phyloP scores from a whole-genome alignment of 805 yeast genomes.

The Starmerella potacharoeniae region DNA sequence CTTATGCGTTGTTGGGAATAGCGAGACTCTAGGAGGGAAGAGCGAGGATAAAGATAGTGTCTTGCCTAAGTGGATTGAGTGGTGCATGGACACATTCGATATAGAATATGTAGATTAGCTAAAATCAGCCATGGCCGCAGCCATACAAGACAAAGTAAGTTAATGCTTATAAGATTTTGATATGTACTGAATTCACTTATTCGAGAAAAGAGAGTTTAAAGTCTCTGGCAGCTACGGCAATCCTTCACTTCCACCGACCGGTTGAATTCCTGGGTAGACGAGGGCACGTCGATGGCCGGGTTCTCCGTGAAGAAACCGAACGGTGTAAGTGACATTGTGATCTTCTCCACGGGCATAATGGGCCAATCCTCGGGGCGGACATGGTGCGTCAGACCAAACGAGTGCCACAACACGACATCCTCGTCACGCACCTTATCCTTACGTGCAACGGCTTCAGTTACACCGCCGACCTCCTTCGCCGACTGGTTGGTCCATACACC shows the following conservation, averaged over 20 bases:
- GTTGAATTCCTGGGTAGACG: conserved; percentile 55
- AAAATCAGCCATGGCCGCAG: no score
- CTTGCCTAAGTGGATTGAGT: conserved; percentile 51
- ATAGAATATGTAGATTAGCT: conserved; percentile 49
- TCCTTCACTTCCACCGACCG: conserved; percentile 37
- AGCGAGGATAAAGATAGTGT: not conserved
- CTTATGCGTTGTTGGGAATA: conserved; percentile 74
- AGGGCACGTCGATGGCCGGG: conserved; percentile 71
- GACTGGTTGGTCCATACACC: conserved; percentile 84
- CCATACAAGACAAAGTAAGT: not conserved
- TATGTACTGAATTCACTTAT: not conserved
- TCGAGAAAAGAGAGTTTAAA: conserved; percentile 3
- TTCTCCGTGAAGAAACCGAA: conserved; percentile 65
- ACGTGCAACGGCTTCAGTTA: conserved; percentile 23
- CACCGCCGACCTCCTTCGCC: conserved; percentile 44
- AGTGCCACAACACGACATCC: conserved; percentile 70
- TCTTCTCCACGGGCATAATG: conserved; percentile 74
- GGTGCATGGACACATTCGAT: conserved; percentile 58
- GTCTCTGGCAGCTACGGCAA: conserved; percentile 22
- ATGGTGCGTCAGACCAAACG: conserved; percentile 69
- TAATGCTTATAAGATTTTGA: not conserved
- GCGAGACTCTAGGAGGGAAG: conserved; percentile 41
- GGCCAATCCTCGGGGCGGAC: conserved; percentile 72
- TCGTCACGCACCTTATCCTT: conserved; percentile 56
- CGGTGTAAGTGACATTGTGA: conserved; percentile 55